A percentile compares a stretch with the other conserved stretches of the same genome.
Conservation (phyloP, 345 rosid species). For the Eucalyptus cloeziana region DNA sequence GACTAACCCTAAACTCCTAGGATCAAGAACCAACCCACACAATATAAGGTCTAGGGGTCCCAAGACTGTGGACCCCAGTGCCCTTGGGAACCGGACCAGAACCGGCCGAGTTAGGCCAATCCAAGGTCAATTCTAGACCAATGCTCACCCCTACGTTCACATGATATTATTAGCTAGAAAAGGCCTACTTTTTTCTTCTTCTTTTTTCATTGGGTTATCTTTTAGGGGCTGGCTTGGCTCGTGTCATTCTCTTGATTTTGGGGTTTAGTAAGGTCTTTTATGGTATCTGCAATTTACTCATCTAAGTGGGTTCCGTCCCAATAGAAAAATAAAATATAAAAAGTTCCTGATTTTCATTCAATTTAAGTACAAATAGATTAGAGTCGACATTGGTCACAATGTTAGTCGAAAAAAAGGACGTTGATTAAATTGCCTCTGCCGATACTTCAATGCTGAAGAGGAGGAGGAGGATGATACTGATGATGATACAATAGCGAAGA, state of each 20-base stretch:
- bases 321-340: too few species aligned
- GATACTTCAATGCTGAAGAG: too few species aligned
- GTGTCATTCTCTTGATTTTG: background rate
- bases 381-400: too few species aligned
- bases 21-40: background rate
- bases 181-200: background rate
- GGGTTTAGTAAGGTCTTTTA: background rate
- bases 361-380: background rate
- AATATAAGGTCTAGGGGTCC: background rate
- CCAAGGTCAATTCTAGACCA: too few species aligned
- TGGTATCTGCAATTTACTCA: background rate
- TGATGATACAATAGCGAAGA: background rate
- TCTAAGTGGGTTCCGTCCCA: background rate
- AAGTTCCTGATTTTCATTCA: too few species aligned
- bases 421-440: background rate
- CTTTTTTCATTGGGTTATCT: background rate
- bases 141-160: background rate
- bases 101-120: accelerated
- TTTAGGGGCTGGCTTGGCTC: background rate
- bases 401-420: too few species aligned
- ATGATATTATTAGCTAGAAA: background rate
- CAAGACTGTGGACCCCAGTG: too few species aligned
- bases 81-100: background rate
- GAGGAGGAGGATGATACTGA: background rate
- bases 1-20: too few species aligned